phyloP scores from a whole-genome alignment of 371 early-diverging fungal species.

The Sporodiniella umbellata region DNA sequence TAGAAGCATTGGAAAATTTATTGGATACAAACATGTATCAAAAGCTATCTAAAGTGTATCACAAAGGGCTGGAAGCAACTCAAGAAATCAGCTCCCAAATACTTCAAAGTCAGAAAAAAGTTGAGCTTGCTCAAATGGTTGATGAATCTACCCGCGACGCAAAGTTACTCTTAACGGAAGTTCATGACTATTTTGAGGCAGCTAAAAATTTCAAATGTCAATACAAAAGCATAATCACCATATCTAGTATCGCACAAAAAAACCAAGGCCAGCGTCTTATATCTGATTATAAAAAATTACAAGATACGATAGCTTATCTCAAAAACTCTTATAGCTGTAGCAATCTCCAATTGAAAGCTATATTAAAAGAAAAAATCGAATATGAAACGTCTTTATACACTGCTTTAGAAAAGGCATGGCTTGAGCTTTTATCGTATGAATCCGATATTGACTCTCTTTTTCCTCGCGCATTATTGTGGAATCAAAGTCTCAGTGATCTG shows the following conservation, averaged over 20 bases:
- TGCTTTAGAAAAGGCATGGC: conserved; percentile 6
- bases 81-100: conserved; percentile 1
- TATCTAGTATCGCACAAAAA: conserved; percentile 2
- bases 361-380: conserved; percentile 1
- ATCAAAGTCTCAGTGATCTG: conserved; percentile 5
- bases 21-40: background rate
- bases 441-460: conserved; percentile 4
- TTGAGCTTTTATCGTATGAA: background rate
- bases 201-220: conserved; percentile 5
- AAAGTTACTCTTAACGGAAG: conserved; percentile 2
- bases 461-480: conserved; percentile 17
- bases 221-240: background rate
- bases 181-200: background rate
- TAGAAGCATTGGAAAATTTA: too few relatives aligned
- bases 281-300: conserved; percentile 8
- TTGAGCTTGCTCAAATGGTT: conserved; percentile 16
- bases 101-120: conserved; percentile 2
- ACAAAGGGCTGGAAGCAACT: conserved; percentile 1
- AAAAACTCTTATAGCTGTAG: conserved; percentile 17
- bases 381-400: background rate
- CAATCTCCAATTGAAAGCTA: conserved; percentile 6
- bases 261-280: conserved; percentile 12
- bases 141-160: conserved; percentile 14
- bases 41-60: background rate
- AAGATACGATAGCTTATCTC: conserved; percentile 9